Evolutionary conservation across 2,329 filamentous ascomycete genomes (phyloP).

Genomic region (Nothomitra cinnamomea): DNA sequence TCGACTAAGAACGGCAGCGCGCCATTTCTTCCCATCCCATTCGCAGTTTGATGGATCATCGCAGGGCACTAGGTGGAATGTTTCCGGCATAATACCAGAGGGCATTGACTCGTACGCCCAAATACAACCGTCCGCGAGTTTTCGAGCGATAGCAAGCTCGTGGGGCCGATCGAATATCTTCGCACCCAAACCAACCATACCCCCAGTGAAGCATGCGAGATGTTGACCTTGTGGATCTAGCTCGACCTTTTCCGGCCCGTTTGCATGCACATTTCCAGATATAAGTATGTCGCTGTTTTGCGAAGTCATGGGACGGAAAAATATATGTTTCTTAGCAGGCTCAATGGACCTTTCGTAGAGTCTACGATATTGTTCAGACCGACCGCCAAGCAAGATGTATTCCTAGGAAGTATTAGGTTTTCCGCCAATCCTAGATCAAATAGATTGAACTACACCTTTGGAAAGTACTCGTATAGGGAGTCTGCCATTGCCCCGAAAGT

Average conservation of each 20-base stretch:
- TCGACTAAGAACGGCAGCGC: slow-evolving; percentile 19
- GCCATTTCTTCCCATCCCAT: slow-evolving; percentile 37
- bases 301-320: slow-evolving; percentile 27
- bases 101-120: slow-evolving; percentile 42
- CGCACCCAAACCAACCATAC: slow-evolving; percentile 44
- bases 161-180: slow-evolving; percentile 36
- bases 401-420: slow-evolving; percentile 12
- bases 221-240: slow-evolving; percentile 38
- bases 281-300: slow-evolving; percentile 25
- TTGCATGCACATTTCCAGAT: slow-evolving; percentile 18
- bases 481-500: slow-evolving; percentile 20
- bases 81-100: slow-evolving; percentile 44
- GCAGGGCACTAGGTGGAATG: slow-evolving; percentile 36
- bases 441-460: slow-evolving; percentile 18
- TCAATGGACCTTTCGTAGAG: slow-evolving; percentile 27
- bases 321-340: slow-evolving; percentile 22
- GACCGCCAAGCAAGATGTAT: slow-evolving; percentile 28
- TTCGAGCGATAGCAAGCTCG: slow-evolving; percentile 37
- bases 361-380: slow-evolving; percentile 23
- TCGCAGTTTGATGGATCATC: slow-evolving; percentile 23
- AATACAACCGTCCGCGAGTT: slow-evolving; percentile 43
- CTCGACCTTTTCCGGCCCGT: slow-evolving; percentile 15
- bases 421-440: neutral
- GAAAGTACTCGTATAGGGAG: slow-evolving; percentile 33
- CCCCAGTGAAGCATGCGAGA: slow-evolving; percentile 41